Conservation (phyloP, 202 grass and related monocot genomes). For the Carex sylvatica region DNA sequence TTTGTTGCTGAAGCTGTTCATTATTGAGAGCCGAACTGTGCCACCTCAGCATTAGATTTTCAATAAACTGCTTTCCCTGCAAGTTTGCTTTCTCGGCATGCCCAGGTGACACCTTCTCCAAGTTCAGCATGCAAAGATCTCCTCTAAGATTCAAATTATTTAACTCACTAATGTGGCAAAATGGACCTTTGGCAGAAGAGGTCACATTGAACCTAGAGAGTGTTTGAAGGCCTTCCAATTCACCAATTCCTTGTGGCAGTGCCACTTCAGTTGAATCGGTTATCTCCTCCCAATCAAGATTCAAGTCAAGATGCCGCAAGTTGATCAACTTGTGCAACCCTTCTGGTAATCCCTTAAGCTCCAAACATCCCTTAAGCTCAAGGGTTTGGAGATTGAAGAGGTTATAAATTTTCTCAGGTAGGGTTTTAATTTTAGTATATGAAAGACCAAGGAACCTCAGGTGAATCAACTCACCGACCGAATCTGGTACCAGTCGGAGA, state of each 20-base stretch:
- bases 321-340: slow-evolving; percentile 45
- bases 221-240: slow-evolving; percentile 42
- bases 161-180: slow-evolving; percentile 42
- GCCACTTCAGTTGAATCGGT: slow-evolving; percentile 9
- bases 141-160: slow-evolving; percentile 45
- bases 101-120: slow-evolving; percentile 29
- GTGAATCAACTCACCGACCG: slow-evolving; percentile 38
- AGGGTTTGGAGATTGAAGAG: slow-evolving; percentile 53
- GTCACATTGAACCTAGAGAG: slow-evolving; percentile 44
- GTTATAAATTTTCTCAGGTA: slow-evolving; percentile 40
- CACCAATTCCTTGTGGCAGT: slow-evolving; percentile 41
- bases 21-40: neutral
- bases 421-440: slow-evolving; percentile 30
- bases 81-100: slow-evolving; percentile 33
- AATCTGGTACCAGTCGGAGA: slow-evolving; percentile 35
- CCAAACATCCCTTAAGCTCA: slow-evolving; percentile 40
- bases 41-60: slow-evolving; percentile 51
- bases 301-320: slow-evolving; percentile 57
- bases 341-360: slow-evolving; percentile 42
- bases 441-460: slow-evolving; percentile 50
- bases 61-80: slow-evolving; percentile 36
- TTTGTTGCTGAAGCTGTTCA: neutral
- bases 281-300: slow-evolving; percentile 57
- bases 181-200: neutral
- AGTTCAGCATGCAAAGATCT: slow-evolving; percentile 59